A percentile compares a stretch with the other conserved stretches of the same genome.
These are phyloP conservation scores for Venturiaceae sp. DNA, from an alignment of 2,329 filamentous ascomycete genomes.

Conservation along the genomic window DNA sequence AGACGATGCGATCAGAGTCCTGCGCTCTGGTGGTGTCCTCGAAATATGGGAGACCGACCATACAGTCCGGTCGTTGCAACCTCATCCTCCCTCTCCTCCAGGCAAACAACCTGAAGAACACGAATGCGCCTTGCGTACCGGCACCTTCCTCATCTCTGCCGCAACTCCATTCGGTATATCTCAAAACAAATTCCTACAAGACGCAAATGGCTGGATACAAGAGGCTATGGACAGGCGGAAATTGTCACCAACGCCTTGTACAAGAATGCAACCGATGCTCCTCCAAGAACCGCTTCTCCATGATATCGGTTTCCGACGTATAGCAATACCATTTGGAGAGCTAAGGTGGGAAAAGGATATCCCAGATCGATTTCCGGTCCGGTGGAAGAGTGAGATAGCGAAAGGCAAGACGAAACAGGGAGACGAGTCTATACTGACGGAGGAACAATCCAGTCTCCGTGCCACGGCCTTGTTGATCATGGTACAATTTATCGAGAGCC, in stretches of 20 bases:
- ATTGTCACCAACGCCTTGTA: conserved; percentile 67
- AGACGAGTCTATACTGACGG: conserved; percentile 37
- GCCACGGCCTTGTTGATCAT: conserved; percentile 73
- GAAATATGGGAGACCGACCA: conserved; percentile 90
- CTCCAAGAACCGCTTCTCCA: conserved; percentile 72
- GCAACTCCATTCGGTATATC: conserved; percentile 75
- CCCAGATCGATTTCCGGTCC: conserved; percentile 42
- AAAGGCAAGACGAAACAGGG: background rate
- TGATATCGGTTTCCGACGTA: conserved; percentile 61
- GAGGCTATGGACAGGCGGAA: conserved; percentile 64
- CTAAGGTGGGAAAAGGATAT: conserved; percentile 79
- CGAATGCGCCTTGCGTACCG: conserved; percentile 56
- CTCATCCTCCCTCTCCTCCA: conserved; percentile 55
- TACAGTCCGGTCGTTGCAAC: conserved; percentile 70
- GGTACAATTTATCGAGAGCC: conserved; percentile 71
- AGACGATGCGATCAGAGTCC: conserved; percentile 67
- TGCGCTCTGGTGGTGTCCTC: conserved; percentile 67
- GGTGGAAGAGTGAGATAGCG: background rate
- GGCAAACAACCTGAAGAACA: conserved; percentile 49
- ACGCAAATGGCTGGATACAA: conserved; percentile 76
- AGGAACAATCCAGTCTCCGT: conserved; percentile 63
- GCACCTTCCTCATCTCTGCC: conserved; percentile 72
- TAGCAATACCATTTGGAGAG: conserved; percentile 81
- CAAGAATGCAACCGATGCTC: conserved; percentile 63
- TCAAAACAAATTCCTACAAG: conserved; percentile 70